These are phyloP conservation scores for Fusarium marasasianum DNA, from an alignment of 2,329 filamentous ascomycete species.

Conservation along the genomic window DNA sequence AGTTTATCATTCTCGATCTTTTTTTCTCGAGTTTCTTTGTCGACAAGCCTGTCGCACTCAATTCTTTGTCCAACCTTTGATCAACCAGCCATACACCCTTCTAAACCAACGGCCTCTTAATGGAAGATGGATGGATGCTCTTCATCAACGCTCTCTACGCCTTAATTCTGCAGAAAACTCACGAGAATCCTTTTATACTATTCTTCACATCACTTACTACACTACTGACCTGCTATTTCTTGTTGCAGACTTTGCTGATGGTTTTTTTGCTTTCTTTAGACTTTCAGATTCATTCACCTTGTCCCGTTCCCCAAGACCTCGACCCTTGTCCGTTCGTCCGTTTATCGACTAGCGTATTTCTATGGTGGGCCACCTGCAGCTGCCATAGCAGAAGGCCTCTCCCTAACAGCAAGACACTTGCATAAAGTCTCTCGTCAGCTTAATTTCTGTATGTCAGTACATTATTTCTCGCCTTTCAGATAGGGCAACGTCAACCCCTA, in stretches of 20 bases:
- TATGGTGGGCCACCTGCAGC: constrained; percentile 37
- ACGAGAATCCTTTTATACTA: neutral
- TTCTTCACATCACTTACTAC: neutral
- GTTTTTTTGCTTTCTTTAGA: constrained; percentile 27
- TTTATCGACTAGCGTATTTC: constrained; percentile 37
- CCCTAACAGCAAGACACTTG: constrained; percentile 30
- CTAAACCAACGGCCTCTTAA: constrained; percentile 3
- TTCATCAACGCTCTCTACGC: constrained; percentile 14
- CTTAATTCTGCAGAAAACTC: neutral
- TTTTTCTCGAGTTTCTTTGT: constrained; percentile 27
- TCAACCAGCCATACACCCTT: constrained; percentile 12
- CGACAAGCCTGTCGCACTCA: constrained; percentile 12
- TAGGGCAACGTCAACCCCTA: constrained; percentile 37
- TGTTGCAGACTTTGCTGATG: constrained; percentile 38
- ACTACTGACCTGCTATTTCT: neutral
- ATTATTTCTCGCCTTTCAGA: constrained; percentile 12
- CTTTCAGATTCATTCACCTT: constrained; percentile 37
- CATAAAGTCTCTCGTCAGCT: constrained; percentile 33
- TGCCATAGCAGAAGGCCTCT: constrained; percentile 31
- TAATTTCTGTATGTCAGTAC: constrained; percentile 41
- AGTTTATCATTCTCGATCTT: constrained; percentile 7
- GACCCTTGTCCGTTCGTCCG: constrained; percentile 33
- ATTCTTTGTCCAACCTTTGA: constrained; percentile 39
- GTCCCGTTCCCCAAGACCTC: constrained; percentile 21
- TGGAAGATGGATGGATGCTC: constrained; percentile 18